A percentile compares a stretch with the other conserved stretches of the same genome.
These are phyloP conservation scores for Pseudogymnoascus sp. DNA, from an alignment of 2,329 filamentous ascomycete species.

Conservation along the genomic window DNA sequence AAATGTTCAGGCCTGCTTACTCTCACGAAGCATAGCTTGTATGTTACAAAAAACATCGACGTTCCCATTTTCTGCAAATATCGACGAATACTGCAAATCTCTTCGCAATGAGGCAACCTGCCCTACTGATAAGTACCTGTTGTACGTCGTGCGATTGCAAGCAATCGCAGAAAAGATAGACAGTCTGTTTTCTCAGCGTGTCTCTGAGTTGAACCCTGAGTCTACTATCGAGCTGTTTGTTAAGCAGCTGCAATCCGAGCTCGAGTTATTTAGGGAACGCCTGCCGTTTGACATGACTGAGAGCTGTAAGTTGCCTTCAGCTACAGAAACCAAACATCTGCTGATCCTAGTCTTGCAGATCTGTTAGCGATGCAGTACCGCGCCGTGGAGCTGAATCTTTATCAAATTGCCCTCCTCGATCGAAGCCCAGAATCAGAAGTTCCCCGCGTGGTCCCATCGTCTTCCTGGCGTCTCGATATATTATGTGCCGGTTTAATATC, in stretches of 20 bases:
- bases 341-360: slow-evolving; percentile 20
- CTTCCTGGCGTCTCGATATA: slow-evolving; percentile 13
- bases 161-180: slow-evolving; percentile 33
- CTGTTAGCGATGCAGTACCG: slow-evolving; percentile 34
- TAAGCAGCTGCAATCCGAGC: slow-evolving; percentile 26
- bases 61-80: slow-evolving; percentile 29
- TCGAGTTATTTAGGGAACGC: slow-evolving; percentile 28
- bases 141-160: slow-evolving; percentile 32
- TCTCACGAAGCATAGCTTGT: slow-evolving; percentile 27
- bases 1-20: background rate
- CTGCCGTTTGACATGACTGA: slow-evolving; percentile 25
- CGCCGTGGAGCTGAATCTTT: slow-evolving; percentile 33
- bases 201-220: slow-evolving; percentile 23
- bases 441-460: slow-evolving; percentile 21
- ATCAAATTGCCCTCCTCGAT: slow-evolving; percentile 30
- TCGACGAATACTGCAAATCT: slow-evolving; percentile 33
- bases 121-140: slow-evolving; percentile 31
- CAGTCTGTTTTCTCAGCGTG: slow-evolving; percentile 20
- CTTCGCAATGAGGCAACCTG: slow-evolving; percentile 28
- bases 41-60: slow-evolving; percentile 33
- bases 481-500: slow-evolving; percentile 21
- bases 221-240: slow-evolving; percentile 22
- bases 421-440: slow-evolving; percentile 15
- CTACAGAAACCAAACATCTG: background rate
- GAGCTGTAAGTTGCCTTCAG: slow-evolving; percentile 24